phyloP scores from a whole-genome alignment of 2,329 filamentous ascomycete genomes.

The Periconia macrospinosa region DNA sequence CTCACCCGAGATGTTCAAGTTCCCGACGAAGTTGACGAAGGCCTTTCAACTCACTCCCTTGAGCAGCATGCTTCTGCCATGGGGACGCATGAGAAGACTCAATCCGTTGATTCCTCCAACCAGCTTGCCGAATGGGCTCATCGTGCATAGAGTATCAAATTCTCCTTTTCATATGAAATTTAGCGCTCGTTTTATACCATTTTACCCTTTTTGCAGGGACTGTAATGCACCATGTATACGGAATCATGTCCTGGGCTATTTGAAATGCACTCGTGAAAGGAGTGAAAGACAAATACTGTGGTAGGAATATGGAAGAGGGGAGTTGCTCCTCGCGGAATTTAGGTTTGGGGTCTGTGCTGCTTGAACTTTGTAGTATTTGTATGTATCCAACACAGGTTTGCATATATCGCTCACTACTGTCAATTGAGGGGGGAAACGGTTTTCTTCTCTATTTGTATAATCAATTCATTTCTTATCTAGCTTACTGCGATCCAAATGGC shows the following conservation, averaged over 20 bases:
- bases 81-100: constrained; percentile 42
- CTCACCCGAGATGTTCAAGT: constrained; percentile 68
- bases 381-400: no score
- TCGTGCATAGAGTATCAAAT: constrained; percentile 22
- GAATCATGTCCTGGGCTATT: neutral
- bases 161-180: constrained; percentile 3
- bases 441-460: no score
- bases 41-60: constrained; percentile 37
- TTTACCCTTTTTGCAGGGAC: constrained; percentile 1
- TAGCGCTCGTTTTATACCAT: constrained; percentile 19
- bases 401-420: no score
- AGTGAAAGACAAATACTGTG: neutral
- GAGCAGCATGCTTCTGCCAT: constrained; percentile 30
- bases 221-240: neutral
- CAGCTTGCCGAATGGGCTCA: constrained; percentile 42
- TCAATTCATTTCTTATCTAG: no score
- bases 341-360: no score
- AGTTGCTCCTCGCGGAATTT: no score
- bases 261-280: neutral
- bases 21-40: constrained; percentile 44
- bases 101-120: constrained; percentile 38
- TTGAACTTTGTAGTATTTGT: no score
- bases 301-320: neutral
- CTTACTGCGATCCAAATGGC: no score
- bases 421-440: no score